Evolutionary conservation across 352 stramenopile genomes (phyloP).

Genomic region (Phytophthora quininea): DNA sequence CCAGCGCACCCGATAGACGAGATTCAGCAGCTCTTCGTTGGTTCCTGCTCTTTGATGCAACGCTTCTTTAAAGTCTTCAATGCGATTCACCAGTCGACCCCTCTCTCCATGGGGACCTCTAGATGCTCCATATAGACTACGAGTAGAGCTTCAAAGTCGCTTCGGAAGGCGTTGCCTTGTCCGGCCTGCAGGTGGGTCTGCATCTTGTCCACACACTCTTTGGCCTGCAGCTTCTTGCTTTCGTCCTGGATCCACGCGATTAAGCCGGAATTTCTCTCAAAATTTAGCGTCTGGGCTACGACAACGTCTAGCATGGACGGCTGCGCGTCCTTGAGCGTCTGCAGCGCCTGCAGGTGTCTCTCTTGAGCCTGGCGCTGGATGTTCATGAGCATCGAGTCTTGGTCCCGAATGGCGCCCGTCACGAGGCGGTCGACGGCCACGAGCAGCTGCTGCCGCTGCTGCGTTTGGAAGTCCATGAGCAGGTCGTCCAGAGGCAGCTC

Average conservation of each 20-base stretch:
- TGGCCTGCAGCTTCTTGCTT: conserved; percentile 14
- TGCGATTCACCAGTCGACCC: conserved; percentile 34
- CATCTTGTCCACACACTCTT: conserved; percentile 19
- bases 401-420: conserved; percentile 9
- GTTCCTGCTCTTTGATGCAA: conserved; percentile 24
- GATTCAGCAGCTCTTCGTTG: conserved; percentile 33
- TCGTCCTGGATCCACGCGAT: conserved; percentile 29
- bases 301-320: conserved; percentile 22
- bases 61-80: conserved; percentile 38
- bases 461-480: conserved; percentile 30
- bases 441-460: conserved; percentile 30
- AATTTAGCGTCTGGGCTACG: conserved; percentile 23
- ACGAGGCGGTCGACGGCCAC: conserved; percentile 35
- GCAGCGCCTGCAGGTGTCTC: conserved; percentile 22
- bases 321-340: conserved; percentile 20
- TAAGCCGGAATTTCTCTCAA: conserved; percentile 28
- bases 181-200: conserved; percentile 20
- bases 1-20: conserved; percentile 40
- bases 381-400: conserved; percentile 7
- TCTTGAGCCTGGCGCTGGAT: conserved; percentile 39
- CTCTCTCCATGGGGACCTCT: conserved; percentile 20
- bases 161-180: conserved; percentile 33
- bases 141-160: conserved; percentile 35
- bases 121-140: conserved; percentile 38
- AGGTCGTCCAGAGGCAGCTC: conserved; percentile 24